Percentiles rank a stretch among this genome's conserved stretches.
phyloP scores from a whole-genome alignment of 2,329 filamentous ascomycete species.

The Truncatella angustata region DNA sequence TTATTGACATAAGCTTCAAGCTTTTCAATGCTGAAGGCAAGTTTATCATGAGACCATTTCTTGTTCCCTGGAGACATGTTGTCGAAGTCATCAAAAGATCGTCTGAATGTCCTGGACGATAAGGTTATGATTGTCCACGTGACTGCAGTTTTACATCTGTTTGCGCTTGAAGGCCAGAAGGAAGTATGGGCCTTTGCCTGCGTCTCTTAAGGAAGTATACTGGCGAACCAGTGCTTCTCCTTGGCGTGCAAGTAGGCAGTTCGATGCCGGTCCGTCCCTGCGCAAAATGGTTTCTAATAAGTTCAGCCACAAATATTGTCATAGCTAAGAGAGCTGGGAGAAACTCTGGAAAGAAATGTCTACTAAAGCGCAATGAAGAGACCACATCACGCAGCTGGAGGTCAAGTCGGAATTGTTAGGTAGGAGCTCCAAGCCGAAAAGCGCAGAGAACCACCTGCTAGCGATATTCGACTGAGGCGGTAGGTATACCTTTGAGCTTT shows the following conservation, averaged over 20 bases:
- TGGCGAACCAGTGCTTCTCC: constrained; percentile 28
- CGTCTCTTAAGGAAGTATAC: constrained; percentile 26
- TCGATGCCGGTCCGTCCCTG: constrained; percentile 6
- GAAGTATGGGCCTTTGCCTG: constrained; percentile 24
- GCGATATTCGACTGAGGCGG: constrained; percentile 12
- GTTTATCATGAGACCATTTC: constrained; percentile 30
- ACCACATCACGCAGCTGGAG: constrained; percentile 17
- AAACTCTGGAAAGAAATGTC: constrained; percentile 22
- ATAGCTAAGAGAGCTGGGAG: constrained; percentile 21
- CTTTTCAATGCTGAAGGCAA: constrained; percentile 37
- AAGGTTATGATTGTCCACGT: constrained; percentile 28
- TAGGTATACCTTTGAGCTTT: constrained; percentile 26
- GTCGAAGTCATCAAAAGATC: constrained; percentile 23
- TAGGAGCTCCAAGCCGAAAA: constrained; percentile 12
- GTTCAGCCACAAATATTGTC: constrained; percentile 17
- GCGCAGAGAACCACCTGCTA: constrained; percentile 6
- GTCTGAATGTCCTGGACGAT: constrained; percentile 30
- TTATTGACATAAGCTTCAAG: constrained; percentile 39
- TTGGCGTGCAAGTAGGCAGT: constrained; percentile 23
- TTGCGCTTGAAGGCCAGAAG: constrained; percentile 33
- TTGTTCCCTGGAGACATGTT: constrained; percentile 31
- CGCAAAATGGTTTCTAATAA: constrained; percentile 4
- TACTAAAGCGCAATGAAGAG: constrained; percentile 17
- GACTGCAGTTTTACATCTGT: constrained; percentile 37
- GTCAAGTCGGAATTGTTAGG: constrained; percentile 20